Evolutionary conservation across 306 rosid species (phyloP).

Genomic region (Glycine latifolia): DNA sequence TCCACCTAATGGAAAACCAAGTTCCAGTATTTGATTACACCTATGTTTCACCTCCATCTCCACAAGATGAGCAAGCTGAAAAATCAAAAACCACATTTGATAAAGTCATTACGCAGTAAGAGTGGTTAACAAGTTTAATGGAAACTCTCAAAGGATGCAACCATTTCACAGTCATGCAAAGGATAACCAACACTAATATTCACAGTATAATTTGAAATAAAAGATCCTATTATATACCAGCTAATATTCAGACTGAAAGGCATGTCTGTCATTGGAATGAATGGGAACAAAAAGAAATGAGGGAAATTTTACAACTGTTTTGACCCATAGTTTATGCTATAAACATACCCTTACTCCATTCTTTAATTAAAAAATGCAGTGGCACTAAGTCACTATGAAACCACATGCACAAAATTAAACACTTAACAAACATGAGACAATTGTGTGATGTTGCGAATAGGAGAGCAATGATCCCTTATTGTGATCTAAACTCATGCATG

Average conservation of each 20-base stretch:
- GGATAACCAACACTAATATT: neutral
- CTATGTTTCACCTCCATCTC: constrained; percentile 99
- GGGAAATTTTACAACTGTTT: neutral
- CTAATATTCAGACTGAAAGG: neutral
- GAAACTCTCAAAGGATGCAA: constrained; percentile 12
- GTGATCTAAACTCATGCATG: neutral
- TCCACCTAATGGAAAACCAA: constrained; percentile 94
- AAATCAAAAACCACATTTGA: constrained; percentile 20
- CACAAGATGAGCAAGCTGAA: constrained; percentile 93
- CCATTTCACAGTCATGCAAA: neutral
- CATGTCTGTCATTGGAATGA: neutral
- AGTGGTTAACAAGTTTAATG: constrained; percentile 8
- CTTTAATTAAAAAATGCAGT: constrained; percentile 11
- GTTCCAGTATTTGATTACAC: constrained; percentile 86
- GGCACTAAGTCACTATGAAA: neutral
- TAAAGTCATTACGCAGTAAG: constrained; percentile 13
- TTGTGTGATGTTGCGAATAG: constrained; percentile 6
- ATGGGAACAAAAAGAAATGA: neutral
- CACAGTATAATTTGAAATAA: neutral
- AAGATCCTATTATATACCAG: neutral
- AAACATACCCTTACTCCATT: neutral
- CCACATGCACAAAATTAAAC: constrained; percentile 7
- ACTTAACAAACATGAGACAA: neutral
- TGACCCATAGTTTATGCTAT: neutral
- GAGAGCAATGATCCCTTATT: neutral